phyloP scores from a whole-genome alignment of 2,329 filamentous ascomycete genomes.

The Diaporthe nobilis region DNA sequence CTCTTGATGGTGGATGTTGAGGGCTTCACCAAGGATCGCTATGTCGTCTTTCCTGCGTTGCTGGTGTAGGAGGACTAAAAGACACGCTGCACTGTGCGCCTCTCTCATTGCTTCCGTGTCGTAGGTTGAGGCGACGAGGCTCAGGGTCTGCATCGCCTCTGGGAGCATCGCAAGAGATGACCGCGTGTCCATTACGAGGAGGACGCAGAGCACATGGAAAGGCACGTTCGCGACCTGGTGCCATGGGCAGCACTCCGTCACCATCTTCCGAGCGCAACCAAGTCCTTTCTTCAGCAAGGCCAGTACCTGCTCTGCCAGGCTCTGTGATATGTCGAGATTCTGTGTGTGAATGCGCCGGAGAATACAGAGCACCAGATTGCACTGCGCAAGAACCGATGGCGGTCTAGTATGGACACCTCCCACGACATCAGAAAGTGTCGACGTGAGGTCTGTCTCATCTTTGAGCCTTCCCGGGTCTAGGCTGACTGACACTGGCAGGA shows the following conservation, averaged over 20 bases:
- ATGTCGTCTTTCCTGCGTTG: slow-evolving; percentile 62
- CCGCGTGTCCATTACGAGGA: slow-evolving; percentile 68
- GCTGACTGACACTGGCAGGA: slow-evolving; percentile 66
- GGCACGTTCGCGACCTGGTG: slow-evolving; percentile 73
- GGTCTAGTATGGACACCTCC: slow-evolving; percentile 56
- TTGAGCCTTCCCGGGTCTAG: slow-evolving; percentile 65
- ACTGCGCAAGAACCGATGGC: slow-evolving; percentile 63
- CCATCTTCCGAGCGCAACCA: slow-evolving; percentile 61
- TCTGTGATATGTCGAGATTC: slow-evolving; percentile 59
- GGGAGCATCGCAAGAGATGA: slow-evolving; percentile 62
- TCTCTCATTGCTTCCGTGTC: slow-evolving; percentile 65
- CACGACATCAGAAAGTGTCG: slow-evolving; percentile 58
- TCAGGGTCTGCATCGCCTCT: slow-evolving; percentile 65
- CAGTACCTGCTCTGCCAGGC: slow-evolving; percentile 62
- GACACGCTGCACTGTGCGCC: slow-evolving; percentile 66
- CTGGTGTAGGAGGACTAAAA: slow-evolving; percentile 67
- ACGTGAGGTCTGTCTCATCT: slow-evolving; percentile 58
- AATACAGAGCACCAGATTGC: slow-evolving; percentile 69
- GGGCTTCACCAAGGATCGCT: slow-evolving; percentile 54
- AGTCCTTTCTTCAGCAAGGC: slow-evolving; percentile 60
- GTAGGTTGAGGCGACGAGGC: slow-evolving; percentile 58
- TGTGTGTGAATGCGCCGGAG: slow-evolving; percentile 67
- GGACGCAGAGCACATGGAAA: slow-evolving; percentile 69
- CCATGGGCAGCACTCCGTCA: slow-evolving; percentile 64
- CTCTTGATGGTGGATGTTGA: slow-evolving; percentile 53